Conservation (phyloP, 2,329 filamentous ascomycete genomes). For the Fusarium keratoplasticum region DNA sequence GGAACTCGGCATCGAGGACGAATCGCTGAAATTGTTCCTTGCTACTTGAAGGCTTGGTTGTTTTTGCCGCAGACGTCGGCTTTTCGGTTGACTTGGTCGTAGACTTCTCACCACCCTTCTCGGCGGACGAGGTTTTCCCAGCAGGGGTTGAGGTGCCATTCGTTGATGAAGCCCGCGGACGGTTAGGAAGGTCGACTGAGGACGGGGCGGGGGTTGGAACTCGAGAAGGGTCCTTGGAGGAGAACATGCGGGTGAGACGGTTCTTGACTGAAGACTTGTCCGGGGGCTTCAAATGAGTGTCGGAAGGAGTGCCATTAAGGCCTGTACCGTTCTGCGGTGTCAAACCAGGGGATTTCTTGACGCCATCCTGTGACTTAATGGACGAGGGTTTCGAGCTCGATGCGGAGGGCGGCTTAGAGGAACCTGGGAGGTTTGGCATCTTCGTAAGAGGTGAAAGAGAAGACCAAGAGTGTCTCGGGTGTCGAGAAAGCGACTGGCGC, state of each 20-base stretch:
- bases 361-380: constrained; percentile 60
- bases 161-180: constrained; percentile 52
- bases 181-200: constrained; percentile 49
- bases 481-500: constrained; percentile 7
- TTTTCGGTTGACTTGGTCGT: constrained; percentile 43
- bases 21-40: constrained; percentile 63
- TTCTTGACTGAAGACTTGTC: constrained; percentile 74
- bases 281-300: constrained; percentile 42
- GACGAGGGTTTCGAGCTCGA: constrained; percentile 63
- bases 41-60: constrained; percentile 44
- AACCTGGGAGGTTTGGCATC: constrained; percentile 49
- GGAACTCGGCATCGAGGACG: constrained; percentile 59
- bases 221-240: constrained; percentile 63
- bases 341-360: constrained; percentile 54
- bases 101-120: constrained; percentile 48
- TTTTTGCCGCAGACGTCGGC: constrained; percentile 41
- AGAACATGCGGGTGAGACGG: constrained; percentile 74
- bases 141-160: constrained; percentile 52
- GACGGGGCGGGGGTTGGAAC: constrained; percentile 49
- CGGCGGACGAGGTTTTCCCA: constrained; percentile 58
- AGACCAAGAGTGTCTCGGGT: constrained; percentile 21
- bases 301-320: constrained; percentile 42
- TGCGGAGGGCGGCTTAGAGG: constrained; percentile 54
- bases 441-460: constrained; percentile 29
- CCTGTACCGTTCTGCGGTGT: constrained; percentile 54